phyloP scores from a whole-genome alignment of 2,329 filamentous ascomycete species.

The Alternaria solani region DNA sequence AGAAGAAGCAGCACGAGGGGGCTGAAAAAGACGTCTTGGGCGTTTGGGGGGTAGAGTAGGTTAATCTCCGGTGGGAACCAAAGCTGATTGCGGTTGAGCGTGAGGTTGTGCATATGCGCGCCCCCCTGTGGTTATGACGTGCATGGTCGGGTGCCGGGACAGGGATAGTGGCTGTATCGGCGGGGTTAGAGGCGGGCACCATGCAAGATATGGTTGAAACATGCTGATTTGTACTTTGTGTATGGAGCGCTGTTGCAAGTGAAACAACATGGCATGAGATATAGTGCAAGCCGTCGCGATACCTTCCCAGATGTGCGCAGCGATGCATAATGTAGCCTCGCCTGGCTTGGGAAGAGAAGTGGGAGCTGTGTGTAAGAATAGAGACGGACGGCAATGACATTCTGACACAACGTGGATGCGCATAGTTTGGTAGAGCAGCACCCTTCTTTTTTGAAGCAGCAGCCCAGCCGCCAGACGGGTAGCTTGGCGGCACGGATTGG shows the following conservation, averaged over 20 bases:
- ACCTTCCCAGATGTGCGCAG: background rate
- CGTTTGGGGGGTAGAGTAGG: slow-evolving; percentile 53
- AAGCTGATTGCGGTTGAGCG: background rate
- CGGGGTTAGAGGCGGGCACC: slow-evolving; percentile 4
- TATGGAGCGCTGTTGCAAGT: slow-evolving; percentile 4
- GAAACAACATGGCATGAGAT: slow-evolving; percentile 5
- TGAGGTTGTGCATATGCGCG: background rate
- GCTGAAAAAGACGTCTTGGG: slow-evolving; percentile 55
- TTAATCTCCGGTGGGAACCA: slow-evolving; percentile 7
- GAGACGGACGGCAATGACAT: slow-evolving; percentile 1
- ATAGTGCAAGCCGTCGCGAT: background rate
- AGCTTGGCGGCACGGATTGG: slow-evolving; percentile 9
- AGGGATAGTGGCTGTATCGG: slow-evolving; percentile 1
- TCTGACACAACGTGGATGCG: slow-evolving; percentile 6
- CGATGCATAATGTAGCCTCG: background rate
- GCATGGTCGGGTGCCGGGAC: slow-evolving; percentile 1
- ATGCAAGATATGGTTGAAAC: slow-evolving; percentile 14
- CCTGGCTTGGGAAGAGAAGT: background rate
- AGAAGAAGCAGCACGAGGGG: slow-evolving; percentile 37
- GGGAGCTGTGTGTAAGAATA: background rate
- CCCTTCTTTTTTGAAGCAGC: slow-evolving; percentile 4
- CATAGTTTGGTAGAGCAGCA: slow-evolving; percentile 3
- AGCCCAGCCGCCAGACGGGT: slow-evolving; percentile 2
- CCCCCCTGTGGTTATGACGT: slow-evolving; percentile 6
- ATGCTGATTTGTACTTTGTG: slow-evolving; percentile 1